Conservation (phyloP, 257 asterid species). For the Ajuga chamaepitys region DNA sequence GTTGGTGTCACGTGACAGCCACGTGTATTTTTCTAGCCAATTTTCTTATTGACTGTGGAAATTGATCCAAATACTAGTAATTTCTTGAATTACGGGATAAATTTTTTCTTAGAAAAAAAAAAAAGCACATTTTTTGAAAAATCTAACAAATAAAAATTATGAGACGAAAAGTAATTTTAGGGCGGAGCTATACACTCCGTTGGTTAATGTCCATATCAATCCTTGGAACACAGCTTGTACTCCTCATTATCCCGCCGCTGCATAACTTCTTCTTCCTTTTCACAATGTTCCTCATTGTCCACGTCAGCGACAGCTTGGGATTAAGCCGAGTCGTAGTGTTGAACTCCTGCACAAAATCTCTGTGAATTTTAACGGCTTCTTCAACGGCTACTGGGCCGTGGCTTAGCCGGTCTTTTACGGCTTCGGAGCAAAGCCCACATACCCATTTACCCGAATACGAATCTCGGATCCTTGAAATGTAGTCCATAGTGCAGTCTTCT, state of each 20-base stretch:
- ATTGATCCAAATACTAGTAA: too few species aligned
- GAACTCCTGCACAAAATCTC: conserved; percentile 29
- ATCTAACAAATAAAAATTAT: too few species aligned
- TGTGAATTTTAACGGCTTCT: conserved; percentile 34
- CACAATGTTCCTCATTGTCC: conserved; percentile 34
- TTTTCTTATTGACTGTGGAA: too few species aligned
- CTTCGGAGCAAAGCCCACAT: conserved; percentile 61
- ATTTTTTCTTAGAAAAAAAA: too few species aligned
- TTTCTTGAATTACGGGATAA: too few species aligned
- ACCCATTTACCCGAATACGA: conserved; percentile 45
- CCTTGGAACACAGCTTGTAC: conserved; percentile 38
- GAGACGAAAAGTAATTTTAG: too few species aligned
- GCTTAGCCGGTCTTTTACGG: conserved; percentile 29
- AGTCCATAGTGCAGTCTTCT: conserved; percentile 41
- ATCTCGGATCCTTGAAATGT: conserved; percentile 24
- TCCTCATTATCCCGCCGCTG: conserved; percentile 19
- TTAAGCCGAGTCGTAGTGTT: conserved; percentile 32
- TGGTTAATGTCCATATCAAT: conserved; percentile 15
- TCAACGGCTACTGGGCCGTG: conserved; percentile 14
- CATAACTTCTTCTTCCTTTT: conserved; percentile 15
- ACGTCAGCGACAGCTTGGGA: conserved; percentile 43
- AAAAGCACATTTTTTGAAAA: too few species aligned
- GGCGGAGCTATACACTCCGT: too few species aligned
- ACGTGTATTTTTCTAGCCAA: too few species aligned
- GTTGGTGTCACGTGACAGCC: too few species aligned